phyloP scores from a whole-genome alignment of 139 green algal species.

The Micromonas pusilla region DNA sequence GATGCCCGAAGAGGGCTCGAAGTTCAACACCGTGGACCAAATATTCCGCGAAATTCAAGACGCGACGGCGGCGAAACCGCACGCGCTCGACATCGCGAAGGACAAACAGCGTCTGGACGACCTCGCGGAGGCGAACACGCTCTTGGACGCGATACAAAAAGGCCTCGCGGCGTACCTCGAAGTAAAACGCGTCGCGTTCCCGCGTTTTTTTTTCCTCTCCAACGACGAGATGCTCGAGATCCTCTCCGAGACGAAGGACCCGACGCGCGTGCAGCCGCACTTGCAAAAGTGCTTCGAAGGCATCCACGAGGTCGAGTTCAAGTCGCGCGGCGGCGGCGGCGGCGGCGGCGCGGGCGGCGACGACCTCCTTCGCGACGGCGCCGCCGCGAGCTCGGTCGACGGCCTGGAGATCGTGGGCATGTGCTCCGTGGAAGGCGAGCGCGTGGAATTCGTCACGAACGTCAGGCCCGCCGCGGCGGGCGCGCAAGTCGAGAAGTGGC shows the following conservation, averaged over 20 bases:
- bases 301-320: constrained; percentile 66
- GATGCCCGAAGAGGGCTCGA: constrained; percentile 74
- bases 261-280: constrained; percentile 68
- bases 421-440: constrained; percentile 63
- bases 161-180: constrained; percentile 75
- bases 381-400: neutral
- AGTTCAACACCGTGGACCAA: constrained; percentile 69
- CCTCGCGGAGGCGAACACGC: constrained; percentile 62
- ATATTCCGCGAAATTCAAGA: constrained; percentile 69
- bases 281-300: constrained; percentile 75
- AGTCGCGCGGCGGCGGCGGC: too few relatives aligned
- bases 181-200: constrained; percentile 73
- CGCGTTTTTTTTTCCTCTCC: constrained; percentile 79
- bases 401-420: constrained; percentile 56
- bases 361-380: too few relatives aligned
- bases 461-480: constrained; percentile 57
- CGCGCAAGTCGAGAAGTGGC: constrained; percentile 65
- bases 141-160: constrained; percentile 66
- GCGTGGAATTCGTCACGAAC: constrained; percentile 40
- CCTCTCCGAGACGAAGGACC: constrained; percentile 71
- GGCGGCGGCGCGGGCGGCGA: too few relatives aligned
- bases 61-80: constrained; percentile 55
- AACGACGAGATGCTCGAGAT: constrained; percentile 69
- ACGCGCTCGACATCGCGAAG: constrained; percentile 54
- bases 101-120: constrained; percentile 70